Evolutionary conservation across 202 grass and related monocot genomes (phyloP).

Genomic region (Dendrocalamus latiflorus): DNA sequence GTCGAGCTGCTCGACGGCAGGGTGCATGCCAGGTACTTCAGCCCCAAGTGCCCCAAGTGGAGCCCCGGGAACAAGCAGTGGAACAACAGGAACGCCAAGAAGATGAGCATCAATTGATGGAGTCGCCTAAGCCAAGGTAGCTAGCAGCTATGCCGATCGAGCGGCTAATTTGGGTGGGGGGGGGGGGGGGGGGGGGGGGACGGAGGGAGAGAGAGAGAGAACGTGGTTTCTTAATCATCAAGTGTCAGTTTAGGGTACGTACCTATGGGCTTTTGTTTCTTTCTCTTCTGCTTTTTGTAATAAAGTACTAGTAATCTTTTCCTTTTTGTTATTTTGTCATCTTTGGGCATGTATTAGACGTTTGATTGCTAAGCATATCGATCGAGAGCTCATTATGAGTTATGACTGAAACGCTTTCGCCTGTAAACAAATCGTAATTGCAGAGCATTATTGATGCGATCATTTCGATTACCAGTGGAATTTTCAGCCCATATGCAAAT

Average conservation of each 20-base stretch:
- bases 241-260: slow-evolving; percentile 20
- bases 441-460: neutral
- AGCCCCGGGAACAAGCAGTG: slow-evolving; percentile 59
- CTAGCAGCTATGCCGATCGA: neutral
- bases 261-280: slow-evolving; percentile 27
- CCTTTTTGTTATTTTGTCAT: neutral
- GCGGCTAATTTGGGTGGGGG: neutral
- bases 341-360: slow-evolving; percentile 21
- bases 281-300: slow-evolving; percentile 33
- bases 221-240: neutral
- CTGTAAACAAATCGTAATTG: neutral
- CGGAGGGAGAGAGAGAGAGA: too few species aligned
- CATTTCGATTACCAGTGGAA: neutral
- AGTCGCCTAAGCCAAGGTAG: neutral
- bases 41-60: slow-evolving; percentile 90
- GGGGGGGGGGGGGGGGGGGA: too few species aligned
- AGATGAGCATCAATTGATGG: neutral
- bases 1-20: slow-evolving; percentile 73
- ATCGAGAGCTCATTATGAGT: neutral
- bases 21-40: slow-evolving; percentile 59
- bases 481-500: neutral
- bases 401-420: neutral
- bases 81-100: slow-evolving; percentile 20
- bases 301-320: slow-evolving; percentile 4
- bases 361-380: slow-evolving; percentile 19